These are phyloP conservation scores for Trichoderma breve DNA, from an alignment of 2,329 filamentous ascomycete genomes.

Conservation along the genomic window DNA sequence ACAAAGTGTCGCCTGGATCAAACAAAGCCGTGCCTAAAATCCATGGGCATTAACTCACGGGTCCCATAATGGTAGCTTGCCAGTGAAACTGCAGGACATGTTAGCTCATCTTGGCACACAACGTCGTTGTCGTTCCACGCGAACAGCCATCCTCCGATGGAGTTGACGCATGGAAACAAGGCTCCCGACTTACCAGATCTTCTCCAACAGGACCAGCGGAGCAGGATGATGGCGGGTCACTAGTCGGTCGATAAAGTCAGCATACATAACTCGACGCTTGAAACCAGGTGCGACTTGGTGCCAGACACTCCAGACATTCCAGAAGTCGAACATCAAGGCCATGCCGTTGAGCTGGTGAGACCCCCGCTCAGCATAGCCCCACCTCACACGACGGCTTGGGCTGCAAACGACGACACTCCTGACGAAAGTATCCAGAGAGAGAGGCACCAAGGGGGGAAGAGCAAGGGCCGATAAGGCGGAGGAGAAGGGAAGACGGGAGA, in stretches of 20 bases:
- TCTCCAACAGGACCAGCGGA: slow-evolving; percentile 95
- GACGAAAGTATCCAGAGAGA: slow-evolving; percentile 24
- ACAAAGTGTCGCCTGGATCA: neutral
- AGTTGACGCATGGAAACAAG: slow-evolving; percentile 4
- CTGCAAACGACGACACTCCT: slow-evolving; percentile 14
- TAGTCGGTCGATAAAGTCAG: slow-evolving; percentile 41
- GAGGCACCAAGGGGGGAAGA: slow-evolving; percentile 21
- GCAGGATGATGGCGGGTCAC: slow-evolving; percentile 97
- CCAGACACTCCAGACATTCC: neutral
- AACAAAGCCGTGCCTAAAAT: neutral
- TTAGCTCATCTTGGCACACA: slow-evolving; percentile 26
- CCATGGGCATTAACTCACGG: slow-evolving; percentile 59
- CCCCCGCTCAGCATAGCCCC: slow-evolving; percentile 16
- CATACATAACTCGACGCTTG: neutral
- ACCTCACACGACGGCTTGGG: slow-evolving; percentile 19
- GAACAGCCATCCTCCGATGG: neutral
- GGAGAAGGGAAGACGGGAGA: slow-evolving; percentile 20
- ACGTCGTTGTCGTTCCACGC: neutral
- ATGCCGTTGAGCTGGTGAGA: slow-evolving; percentile 22
- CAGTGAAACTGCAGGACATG: slow-evolving; percentile 79
- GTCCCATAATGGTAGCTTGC: slow-evolving; percentile 99
- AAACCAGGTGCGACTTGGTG: neutral
- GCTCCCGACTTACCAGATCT: slow-evolving; percentile 79
- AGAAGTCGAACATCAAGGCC: neutral
- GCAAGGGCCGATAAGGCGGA: slow-evolving; percentile 11